Evolutionary conservation across 352 stramenopile species (phyloP), one percentile per base, ranked within the genome.

Genomic region (Globisporangium okanoganense): DNA sequence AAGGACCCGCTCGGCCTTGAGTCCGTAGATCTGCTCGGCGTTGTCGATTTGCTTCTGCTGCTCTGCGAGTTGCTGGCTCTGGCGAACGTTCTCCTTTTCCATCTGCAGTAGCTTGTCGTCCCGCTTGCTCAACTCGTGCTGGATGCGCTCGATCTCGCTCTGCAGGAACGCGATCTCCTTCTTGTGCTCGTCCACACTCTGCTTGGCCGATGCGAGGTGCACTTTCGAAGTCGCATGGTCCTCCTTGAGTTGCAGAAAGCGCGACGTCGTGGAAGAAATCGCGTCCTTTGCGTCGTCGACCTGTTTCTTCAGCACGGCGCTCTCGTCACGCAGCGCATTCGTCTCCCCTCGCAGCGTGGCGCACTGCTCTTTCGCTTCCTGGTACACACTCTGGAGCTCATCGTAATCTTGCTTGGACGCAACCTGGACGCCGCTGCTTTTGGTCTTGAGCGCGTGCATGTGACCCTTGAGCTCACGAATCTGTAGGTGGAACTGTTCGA

Each of bases 231-330:
- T 76, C 20, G 78, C 84, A n/a, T 82, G 63, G 4, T 84, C 77
- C 52, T 90, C 73, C 31, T 73, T 88, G 12, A 90, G 70, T 60
- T 89, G 77, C 52, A 88, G 60, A 2, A 90, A 69, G 57, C 81
- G 76, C 63, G 82, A 62, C 62, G 81, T 87, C 0, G 70, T 68
- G 3, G 63, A 57, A 10, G 62, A 61, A 38, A 78, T 66, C 2
- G 60, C 69, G 4, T 57, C 55, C 36, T 84, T 75, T 1, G 67
- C 70, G 41, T 82, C 76, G 1, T 50, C 70, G 25, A 88, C 38
- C 29, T 85, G 72, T 14, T 45, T 60, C 40, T 82, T 69, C 9
- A 87, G 54, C 35, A 65, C 69, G 13, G 50, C 60, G 9, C 67
- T 66, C 60, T 87, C 72, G 3, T 81, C 71, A n/a, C 81, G 73